Conservation (phyloP, 2,329 filamentous ascomycete species). For the Venturia asperata region DNA sequence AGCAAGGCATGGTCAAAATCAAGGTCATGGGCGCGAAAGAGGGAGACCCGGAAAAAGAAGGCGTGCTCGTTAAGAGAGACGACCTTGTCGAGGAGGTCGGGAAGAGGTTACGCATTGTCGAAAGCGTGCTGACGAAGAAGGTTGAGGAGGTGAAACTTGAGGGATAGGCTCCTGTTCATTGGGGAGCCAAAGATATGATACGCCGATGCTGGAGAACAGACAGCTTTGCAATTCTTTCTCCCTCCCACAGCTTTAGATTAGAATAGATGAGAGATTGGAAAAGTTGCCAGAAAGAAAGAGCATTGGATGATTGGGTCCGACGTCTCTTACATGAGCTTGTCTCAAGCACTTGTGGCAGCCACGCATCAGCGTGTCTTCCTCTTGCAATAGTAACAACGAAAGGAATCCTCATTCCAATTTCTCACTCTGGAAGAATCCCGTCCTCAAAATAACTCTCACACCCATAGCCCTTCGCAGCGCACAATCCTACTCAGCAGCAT, state of each 20-base stretch:
- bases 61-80: constrained; percentile 61
- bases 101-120: constrained; percentile 34
- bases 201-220: no score
- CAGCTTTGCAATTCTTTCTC: no score
- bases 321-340: neutral
- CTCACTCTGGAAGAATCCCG: no score
- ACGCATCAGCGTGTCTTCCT: neutral
- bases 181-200: no score
- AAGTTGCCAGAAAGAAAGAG: no score
- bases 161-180: neutral
- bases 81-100: constrained; percentile 59
- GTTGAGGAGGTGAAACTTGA: constrained; percentile 9
- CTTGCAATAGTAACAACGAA: no score
- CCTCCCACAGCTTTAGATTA: no score
- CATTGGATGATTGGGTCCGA: neutral
- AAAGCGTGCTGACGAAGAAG: constrained; percentile 7
- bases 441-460: neutral
- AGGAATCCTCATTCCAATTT: no score
- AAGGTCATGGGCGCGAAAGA: constrained; percentile 77
- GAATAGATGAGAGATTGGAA: no score
- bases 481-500: neutral
- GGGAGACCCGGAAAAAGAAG: constrained; percentile 85
- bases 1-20: constrained; percentile 69
- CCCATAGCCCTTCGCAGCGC: neutral
- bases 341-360: neutral